phyloP scores from a whole-genome alignment of 2,329 filamentous ascomycete species.

The Microthyrium microscopicum region DNA sequence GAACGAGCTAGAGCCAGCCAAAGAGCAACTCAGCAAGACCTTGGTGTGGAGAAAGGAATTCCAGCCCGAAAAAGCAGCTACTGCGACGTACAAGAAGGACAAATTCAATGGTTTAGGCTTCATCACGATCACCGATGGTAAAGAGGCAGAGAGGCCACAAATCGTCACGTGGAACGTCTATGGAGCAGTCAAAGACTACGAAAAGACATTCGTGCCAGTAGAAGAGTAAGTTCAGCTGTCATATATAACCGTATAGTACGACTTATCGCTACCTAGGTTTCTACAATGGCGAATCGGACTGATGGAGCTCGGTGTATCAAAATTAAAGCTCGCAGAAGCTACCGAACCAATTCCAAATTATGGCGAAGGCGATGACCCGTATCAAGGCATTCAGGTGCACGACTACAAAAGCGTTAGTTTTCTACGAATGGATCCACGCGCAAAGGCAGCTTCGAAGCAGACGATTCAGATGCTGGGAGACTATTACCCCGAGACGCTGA shows the following conservation, averaged over 20 bases:
- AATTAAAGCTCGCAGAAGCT: slow-evolving; percentile 51
- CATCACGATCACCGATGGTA: slow-evolving; percentile 46
- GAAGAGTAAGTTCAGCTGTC: slow-evolving; percentile 47
- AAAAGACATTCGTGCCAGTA: slow-evolving; percentile 64
- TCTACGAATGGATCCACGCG: slow-evolving; percentile 59
- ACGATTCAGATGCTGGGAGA: slow-evolving; percentile 67
- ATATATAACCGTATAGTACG: slow-evolving; percentile 2
- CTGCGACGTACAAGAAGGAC: slow-evolving; percentile 42
- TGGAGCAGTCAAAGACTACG: slow-evolving; percentile 66
- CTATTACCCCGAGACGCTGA: slow-evolving; percentile 78
- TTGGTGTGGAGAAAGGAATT: slow-evolving; percentile 69
- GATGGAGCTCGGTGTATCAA: slow-evolving; percentile 69
- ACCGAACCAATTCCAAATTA: slow-evolving; percentile 56
- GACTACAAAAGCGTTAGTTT: slow-evolving; percentile 84
- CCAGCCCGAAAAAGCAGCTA: slow-evolving; percentile 49
- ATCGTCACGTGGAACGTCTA: slow-evolving; percentile 90
- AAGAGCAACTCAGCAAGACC: slow-evolving; percentile 61
- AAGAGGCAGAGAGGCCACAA: slow-evolving; percentile 38
- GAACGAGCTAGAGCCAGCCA: slow-evolving; percentile 54
- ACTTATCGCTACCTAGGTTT: slow-evolving; percentile 40
- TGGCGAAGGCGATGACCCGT: slow-evolving; percentile 51
- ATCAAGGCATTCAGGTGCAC: slow-evolving; percentile 84
- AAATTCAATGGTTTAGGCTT: slow-evolving; percentile 72
- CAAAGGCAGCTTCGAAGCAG: slow-evolving; percentile 61
- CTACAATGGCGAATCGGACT: slow-evolving; percentile 77